phyloP scores from a whole-genome alignment of 2,329 filamentous ascomycete genomes.

The Arthrinium phaeospermum region DNA sequence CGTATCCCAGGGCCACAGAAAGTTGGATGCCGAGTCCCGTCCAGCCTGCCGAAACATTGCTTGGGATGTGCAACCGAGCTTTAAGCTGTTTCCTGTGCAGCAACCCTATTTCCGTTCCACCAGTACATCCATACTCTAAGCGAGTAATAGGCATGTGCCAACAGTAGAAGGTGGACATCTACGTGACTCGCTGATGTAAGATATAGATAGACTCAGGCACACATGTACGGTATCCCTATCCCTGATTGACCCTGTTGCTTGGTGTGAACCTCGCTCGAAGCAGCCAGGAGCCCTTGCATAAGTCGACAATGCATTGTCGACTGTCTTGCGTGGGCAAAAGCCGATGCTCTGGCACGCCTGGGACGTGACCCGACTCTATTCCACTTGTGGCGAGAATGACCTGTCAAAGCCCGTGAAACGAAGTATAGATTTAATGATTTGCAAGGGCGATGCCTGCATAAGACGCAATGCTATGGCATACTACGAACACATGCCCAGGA shows the following conservation, averaged over 20 bases:
- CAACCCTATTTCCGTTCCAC: background rate
- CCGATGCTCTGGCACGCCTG: background rate
- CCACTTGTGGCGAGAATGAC: background rate
- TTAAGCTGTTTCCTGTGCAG: conserved; percentile 12
- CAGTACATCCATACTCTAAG: background rate
- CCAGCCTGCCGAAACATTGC: conserved; percentile 1
- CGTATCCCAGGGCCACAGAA: background rate
- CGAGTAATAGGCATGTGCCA: background rate
- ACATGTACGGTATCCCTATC: background rate
- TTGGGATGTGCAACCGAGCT: background rate
- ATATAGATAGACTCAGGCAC: background rate
- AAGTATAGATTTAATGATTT: background rate
- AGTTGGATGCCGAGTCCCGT: conserved; percentile 14
- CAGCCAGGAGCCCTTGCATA: conserved; percentile 1
- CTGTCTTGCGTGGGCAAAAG: background rate
- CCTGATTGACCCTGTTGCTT: background rate
- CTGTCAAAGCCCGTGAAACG: background rate
- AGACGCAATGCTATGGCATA: background rate
- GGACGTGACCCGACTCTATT: background rate
- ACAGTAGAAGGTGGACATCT: background rate
- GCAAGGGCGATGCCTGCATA: background rate
- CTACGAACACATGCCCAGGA: background rate
- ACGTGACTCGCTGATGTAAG: background rate
- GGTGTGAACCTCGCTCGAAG: background rate
- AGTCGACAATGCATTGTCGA: background rate